phyloP scores from a whole-genome alignment of 441 rosid genomes.

The Melastoma candidum region DNA sequence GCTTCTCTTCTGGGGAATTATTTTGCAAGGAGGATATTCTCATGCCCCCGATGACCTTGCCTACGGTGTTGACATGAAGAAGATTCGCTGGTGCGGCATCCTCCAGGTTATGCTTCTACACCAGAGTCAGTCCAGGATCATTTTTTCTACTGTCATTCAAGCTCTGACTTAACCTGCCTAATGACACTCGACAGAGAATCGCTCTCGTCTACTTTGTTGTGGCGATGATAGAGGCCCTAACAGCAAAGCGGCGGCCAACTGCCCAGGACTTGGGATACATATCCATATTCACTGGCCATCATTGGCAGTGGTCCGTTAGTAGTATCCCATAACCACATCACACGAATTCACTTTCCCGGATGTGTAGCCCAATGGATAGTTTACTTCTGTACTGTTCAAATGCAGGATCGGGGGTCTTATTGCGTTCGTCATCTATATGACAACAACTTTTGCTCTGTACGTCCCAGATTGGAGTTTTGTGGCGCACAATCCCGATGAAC shows the following conservation, averaged over 20 bases:
- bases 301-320: constrained; percentile 50
- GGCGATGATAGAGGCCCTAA: constrained; percentile 48
- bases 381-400: not conserved
- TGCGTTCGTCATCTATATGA: constrained; percentile 42
- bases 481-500: not conserved
- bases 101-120: constrained; percentile 35
- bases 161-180: no score
- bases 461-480: constrained; percentile 63
- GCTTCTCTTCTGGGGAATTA: constrained; percentile 69
- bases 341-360: not conserved
- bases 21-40: constrained; percentile 68
- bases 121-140: not conserved
- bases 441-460: constrained; percentile 36
- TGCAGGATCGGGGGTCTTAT: constrained; percentile 47
- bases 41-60: constrained; percentile 46
- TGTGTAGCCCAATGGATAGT: no score
- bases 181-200: constrained; percentile 38
- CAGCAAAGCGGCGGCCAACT: constrained; percentile 38
- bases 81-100: constrained; percentile 59
- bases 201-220: constrained; percentile 54
- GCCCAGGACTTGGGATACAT: constrained; percentile 28
- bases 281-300: constrained; percentile 45
- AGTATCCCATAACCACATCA: not conserved
- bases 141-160: not conserved
- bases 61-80: constrained; percentile 61